Evolutionary conservation across 306 rosid species (phyloP), one percentile per base, ranked within the genome.

Genomic region (Dicorynia guianensis): DNA sequence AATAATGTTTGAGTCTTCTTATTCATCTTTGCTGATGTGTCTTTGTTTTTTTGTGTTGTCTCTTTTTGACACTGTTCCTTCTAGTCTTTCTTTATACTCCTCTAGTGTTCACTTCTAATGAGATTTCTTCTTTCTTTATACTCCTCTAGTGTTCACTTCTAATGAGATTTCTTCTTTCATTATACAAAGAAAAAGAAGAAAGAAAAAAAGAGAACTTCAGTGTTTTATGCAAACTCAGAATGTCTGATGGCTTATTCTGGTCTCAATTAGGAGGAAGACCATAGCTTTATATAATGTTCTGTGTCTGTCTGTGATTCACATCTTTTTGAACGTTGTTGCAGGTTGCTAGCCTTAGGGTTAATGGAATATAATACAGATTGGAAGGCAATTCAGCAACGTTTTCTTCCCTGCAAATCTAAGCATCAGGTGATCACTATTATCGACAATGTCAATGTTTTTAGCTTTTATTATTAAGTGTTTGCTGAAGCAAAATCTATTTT

Each of bases 311-410:
- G 48, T 50, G 13, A 44, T 25, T 48, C 25, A 30, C 69, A n/a
- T 63, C 62, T 8, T 19, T 63, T 69, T 40, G 7, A 74, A 76
- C 67, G 67, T 62, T 67, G 11, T 80, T 83, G 72, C 91, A 89
- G 98, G 75, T 83, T 96, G 77, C 81, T 92, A 70, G 98, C 96
- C 64, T 80, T 96, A 58, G 98, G 99, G 60, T 81, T 92, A 79
- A 75, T 92, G 91, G 98, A 96, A 80, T 90, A 87, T 74, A 96
- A 96, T 83, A 92, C 92, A n/a, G 97, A 96, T 73, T 96, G 97
- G 99, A 85, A 92, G 76, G 93, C 96, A 50, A 90, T 96, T 78
- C 97, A 87, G 82, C 92, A 81, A 59, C 90, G 96, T 36, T 96
- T 92, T 80, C 97, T 96, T 87, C 99, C 99, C 57, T 85, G 93